Base-by-base conservation (phyloP, 2,329 filamentous ascomycete genomes). In the Xylariaceae sp. region DNA sequence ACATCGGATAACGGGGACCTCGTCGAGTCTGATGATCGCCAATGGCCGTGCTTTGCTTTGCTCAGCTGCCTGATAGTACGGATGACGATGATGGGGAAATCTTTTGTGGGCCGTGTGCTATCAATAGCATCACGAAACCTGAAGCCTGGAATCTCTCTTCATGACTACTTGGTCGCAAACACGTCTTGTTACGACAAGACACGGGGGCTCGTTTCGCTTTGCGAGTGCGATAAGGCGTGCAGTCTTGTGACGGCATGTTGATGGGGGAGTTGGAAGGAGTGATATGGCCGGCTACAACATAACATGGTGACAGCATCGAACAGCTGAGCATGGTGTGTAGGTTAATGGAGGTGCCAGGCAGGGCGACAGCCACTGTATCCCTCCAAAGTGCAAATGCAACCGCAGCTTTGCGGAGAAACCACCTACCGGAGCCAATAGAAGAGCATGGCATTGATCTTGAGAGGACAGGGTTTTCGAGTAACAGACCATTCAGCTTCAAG, bases 101-200 rank as follows among this genome's bases (percentile, higher is more conserved):
- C 40, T 50, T 58, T 48, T 55, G 55, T 57, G 58, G 54, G 29
- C 14, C 50, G 17, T 31, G 45, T 52, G 50, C 58, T 61, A 61
- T 61, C 54, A 58, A 61, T 61, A 61, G 58, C 52, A 61, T 44
- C 58, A 50, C 17, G 31, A 36, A 36, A 23, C 43, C 28, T 40
- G 43, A 39, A 16, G 24, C 45, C 29, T 36, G 24, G 33, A 37
- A 37, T 36, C 31, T 14, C 28, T 41, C 26, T 47, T 39, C 29
- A 37, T 50, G 44, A 24, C 28, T 17, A 29, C 23, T 33, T 48
- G 36, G 28, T 53, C 33, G 31, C 43, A 36, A 26, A 34, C 29
- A 52, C 37, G 21, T 31, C 36, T 31, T 33, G 37, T 48, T 44
- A 39, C 52, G 31, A 49, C 44, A 40, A 37, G 29, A 48, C 24